These are phyloP conservation scores for Penicillium sp. DNA, from an alignment of 2,329 filamentous ascomycete genomes.

Conservation along the genomic window DNA sequence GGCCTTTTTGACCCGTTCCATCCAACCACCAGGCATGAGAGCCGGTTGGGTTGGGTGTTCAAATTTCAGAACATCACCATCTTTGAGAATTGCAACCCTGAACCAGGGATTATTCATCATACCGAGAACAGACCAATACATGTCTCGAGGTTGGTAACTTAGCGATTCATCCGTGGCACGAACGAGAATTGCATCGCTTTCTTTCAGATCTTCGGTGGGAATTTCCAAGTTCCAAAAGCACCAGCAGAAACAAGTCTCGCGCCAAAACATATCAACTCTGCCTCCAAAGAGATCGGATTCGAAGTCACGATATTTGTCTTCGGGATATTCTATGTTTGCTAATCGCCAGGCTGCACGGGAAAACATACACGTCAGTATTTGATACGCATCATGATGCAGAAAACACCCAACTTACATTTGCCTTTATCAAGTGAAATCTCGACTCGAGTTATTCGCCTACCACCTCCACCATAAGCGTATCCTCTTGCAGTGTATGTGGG, in stretches of 20 bases:
- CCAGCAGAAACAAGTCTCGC: conserved; percentile 84
- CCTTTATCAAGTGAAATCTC: conserved; percentile 82
- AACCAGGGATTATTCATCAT: conserved; percentile 99
- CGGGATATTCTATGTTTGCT: conserved; percentile 73
- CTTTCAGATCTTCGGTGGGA: conserved; percentile 56
- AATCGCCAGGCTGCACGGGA: conserved; percentile 60
- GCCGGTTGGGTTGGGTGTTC: conserved; percentile 86
- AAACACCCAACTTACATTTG: conserved; percentile 43
- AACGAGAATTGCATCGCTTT: conserved; percentile 70
- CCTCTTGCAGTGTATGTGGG: conserved; percentile 65
- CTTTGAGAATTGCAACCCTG: conserved; percentile 69
- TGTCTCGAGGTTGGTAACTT: conserved; percentile 81
- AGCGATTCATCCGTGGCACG: conserved; percentile 87
- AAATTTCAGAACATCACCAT: conserved; percentile 64
- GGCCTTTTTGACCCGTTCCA: conserved; percentile 81
- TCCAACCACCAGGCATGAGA: conserved; percentile 78
- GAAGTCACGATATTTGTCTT: conserved; percentile 73
- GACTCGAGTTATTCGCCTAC: conserved; percentile 74
- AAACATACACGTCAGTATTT: conserved; percentile 12
- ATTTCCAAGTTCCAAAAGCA: conserved; percentile 83
- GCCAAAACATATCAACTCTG: conserved; percentile 72
- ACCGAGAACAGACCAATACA: conserved; percentile 92
- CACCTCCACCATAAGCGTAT: conserved; percentile 86
- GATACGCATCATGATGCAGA: not conserved
- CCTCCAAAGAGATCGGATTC: conserved; percentile 68